These are phyloP conservation scores for Mycena vitilis DNA, from an alignment of 768 basidiomycete genomes.

Conservation along the genomic window DNA sequence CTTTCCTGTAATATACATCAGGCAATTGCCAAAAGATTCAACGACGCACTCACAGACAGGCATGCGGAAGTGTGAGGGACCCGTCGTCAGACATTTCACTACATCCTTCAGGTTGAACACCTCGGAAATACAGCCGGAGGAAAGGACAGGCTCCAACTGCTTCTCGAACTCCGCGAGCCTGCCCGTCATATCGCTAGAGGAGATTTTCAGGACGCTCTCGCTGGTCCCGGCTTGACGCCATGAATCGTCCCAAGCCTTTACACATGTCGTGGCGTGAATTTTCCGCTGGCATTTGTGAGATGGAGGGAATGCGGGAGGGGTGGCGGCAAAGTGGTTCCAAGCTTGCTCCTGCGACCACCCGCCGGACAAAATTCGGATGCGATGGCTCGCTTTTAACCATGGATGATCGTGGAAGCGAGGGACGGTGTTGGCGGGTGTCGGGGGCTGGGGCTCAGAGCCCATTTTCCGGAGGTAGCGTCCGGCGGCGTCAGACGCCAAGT, in stretches of 20 bases:
- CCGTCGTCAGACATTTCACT: no score
- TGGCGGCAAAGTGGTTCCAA: not conserved
- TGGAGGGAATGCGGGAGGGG: not conserved
- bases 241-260: not conserved
- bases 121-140: no score
- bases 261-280: not conserved
- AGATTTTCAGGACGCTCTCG: no score
- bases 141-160: no score
- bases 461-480: not conserved
- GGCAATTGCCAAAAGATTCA: no score
- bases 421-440: not conserved
- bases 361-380: slow-evolving; percentile 11
- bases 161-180: no score
- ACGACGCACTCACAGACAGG: no score
- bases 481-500: not conserved
- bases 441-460: not conserved
- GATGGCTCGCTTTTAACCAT: not conserved
- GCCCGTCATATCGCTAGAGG: no score
- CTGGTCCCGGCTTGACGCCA: no score
- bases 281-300: not conserved
- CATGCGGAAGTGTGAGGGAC: no score
- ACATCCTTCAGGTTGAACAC: no score
- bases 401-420: slow-evolving; percentile 1
- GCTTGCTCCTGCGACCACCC: not conserved
- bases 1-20: no score